phyloP scores from a whole-genome alignment of 345 rosid genomes.

The Lagerstroemia speciosa region DNA sequence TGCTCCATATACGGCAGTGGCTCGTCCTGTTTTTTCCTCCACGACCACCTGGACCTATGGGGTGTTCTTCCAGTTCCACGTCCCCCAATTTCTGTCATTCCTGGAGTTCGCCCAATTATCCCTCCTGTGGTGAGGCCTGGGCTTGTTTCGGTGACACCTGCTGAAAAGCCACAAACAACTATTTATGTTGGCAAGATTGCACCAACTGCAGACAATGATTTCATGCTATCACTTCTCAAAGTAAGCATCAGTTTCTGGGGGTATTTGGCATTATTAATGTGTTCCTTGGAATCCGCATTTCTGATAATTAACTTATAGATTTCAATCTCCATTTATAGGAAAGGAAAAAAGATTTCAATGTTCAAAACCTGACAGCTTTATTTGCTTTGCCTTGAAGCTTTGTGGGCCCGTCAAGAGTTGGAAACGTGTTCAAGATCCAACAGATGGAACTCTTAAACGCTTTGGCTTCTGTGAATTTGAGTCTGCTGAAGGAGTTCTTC shows the following conservation, averaged over 20 bases:
- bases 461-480: slow-evolving; percentile 97
- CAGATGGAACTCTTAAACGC: slow-evolving; percentile 72
- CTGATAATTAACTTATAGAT: background rate
- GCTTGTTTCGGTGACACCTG: slow-evolving; percentile 50
- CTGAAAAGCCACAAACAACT: slow-evolving; percentile 90
- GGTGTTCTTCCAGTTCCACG: slow-evolving; percentile 55
- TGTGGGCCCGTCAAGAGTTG: slow-evolving; percentile 94
- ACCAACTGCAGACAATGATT: slow-evolving; percentile 74
- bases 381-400: slow-evolving; percentile 26
- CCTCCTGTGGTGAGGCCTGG: slow-evolving; percentile 67
- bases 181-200: slow-evolving; percentile 97
- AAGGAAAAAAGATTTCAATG: background rate
- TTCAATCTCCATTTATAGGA: background rate
- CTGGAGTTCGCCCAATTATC: slow-evolving; percentile 67
- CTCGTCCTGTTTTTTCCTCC: slow-evolving; percentile 75
- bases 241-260: slow-evolving; percentile 24
- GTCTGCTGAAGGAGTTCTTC: slow-evolving; percentile 92
- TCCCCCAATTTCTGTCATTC: slow-evolving; percentile 58
- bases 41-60: slow-evolving; percentile 69
- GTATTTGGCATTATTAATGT: slow-evolving; percentile 2
- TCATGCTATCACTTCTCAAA: slow-evolving; percentile 71
- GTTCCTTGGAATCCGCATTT: background rate
- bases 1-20: slow-evolving; percentile 58
- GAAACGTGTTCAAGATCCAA: slow-evolving; percentile 79
- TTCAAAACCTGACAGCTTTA: slow-evolving; percentile 11